Evolutionary conservation across 768 basidiomycete species (phyloP).

Genomic region (Mycena amicta): DNA sequence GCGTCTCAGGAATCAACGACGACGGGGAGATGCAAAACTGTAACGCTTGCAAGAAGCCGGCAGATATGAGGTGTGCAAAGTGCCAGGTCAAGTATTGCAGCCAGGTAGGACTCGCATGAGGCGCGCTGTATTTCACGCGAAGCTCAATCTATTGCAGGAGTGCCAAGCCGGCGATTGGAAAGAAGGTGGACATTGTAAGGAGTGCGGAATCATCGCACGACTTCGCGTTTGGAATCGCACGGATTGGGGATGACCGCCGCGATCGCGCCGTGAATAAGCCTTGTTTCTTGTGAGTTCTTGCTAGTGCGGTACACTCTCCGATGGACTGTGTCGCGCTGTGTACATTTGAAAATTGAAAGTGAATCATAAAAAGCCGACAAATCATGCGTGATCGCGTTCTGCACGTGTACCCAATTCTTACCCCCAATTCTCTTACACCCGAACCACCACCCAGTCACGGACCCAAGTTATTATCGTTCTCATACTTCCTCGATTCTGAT

Average conservation of each 20-base stretch:
- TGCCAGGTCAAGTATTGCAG: constrained; percentile 24
- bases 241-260: constrained; percentile 25
- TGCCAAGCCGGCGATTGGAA: constrained; percentile 26
- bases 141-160: no score
- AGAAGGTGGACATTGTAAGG: constrained; percentile 13
- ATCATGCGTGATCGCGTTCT: background rate
- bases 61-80: constrained; percentile 10
- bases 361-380: no score
- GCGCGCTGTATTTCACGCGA: no score
- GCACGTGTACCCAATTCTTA: background rate
- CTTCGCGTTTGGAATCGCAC: constrained; percentile 27
- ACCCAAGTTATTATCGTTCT: no score
- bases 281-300: no score
- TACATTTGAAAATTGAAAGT: background rate
- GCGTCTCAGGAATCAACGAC: constrained; percentile 19
- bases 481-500: no score
- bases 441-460: constrained; percentile 7
- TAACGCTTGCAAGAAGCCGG: constrained; percentile 21
- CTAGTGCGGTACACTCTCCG: no score
- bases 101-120: no score
- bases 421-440: background rate
- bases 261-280: no score
- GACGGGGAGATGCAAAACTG: constrained; percentile 19
- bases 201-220: constrained; percentile 15
- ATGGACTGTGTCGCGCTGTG: background rate